Evolutionary conservation across 495 filamentous ascomycete genomes (phyloP).

Genomic region (Collariella sp.): DNA sequence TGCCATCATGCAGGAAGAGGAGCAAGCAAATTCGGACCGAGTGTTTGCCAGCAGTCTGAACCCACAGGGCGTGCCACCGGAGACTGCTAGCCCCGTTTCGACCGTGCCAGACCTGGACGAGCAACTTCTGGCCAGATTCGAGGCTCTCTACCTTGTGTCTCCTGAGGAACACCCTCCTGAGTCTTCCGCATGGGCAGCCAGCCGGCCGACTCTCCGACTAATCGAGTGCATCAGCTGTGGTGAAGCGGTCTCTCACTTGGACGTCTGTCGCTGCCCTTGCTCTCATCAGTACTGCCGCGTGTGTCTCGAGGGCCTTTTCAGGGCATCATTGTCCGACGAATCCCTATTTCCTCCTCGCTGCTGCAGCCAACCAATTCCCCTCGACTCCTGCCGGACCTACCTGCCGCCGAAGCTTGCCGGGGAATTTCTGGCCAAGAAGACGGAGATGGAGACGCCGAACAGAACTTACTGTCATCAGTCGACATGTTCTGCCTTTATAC

Average conservation of each 20-base stretch:
- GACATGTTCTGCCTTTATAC: slow-evolving; percentile 41
- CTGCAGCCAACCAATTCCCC: slow-evolving; percentile 35
- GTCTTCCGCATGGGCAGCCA: too few species aligned
- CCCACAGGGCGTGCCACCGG: neutral
- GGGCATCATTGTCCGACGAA: slow-evolving; percentile 36
- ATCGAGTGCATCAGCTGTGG: too few species aligned
- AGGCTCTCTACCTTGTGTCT: neutral
- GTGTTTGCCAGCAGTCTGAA: slow-evolving; percentile 7
- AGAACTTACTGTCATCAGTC: slow-evolving; percentile 41
- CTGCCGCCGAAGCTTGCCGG: slow-evolving; percentile 24
- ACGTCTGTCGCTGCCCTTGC: too few species aligned
- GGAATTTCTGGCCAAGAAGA: slow-evolving; percentile 31
- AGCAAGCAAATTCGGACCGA: slow-evolving; percentile 20
- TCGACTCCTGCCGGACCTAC: slow-evolving; percentile 24
- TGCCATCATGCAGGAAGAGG: slow-evolving; percentile 14
- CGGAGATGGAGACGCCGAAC: slow-evolving; percentile 39
- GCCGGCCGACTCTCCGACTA: too few species aligned
- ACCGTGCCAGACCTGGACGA: neutral
- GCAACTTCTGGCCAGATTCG: neutral
- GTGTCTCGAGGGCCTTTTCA: slow-evolving; percentile 38
- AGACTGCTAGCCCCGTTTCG: neutral
- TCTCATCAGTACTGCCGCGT: slow-evolving; percentile 40
- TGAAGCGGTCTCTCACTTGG: too few species aligned
- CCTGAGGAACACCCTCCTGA: neutral
- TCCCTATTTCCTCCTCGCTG: slow-evolving; percentile 47